Evolutionary conservation across 2,329 filamentous ascomycete genomes (phyloP).

Genomic region (Fusarium protoensiforme): DNA sequence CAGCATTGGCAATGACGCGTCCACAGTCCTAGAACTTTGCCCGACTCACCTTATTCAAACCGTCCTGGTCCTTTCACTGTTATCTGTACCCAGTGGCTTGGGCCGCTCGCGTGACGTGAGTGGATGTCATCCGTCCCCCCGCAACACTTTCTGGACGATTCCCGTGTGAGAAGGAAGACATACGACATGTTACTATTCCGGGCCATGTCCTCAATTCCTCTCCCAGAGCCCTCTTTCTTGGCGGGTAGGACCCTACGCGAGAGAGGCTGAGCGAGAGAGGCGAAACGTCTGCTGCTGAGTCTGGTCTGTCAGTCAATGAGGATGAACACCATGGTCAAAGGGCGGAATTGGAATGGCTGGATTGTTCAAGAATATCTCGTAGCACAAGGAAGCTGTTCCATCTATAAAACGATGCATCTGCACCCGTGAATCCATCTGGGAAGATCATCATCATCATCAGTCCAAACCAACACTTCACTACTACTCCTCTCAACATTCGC

Average conservation of each 20-base stretch:
- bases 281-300: background rate
- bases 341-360: background rate
- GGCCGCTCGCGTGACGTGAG: conserved; percentile 17
- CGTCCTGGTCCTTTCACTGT: background rate
- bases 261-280: conserved; percentile 26
- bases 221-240: background rate
- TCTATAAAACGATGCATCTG: conserved; percentile 20
- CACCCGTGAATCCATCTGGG: background rate
- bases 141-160: background rate
- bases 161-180: background rate
- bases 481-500: conserved; percentile 25
- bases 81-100: conserved; percentile 16
- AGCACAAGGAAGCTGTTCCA: background rate
- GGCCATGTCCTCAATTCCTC: background rate
- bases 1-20: conserved; percentile 20
- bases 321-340: background rate
- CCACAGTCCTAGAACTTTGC: background rate
- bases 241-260: background rate
- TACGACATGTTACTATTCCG: conserved; percentile 40
- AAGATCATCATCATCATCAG: background rate
- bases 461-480: background rate
- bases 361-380: background rate
- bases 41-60: background rate
- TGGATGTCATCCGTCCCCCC: background rate
- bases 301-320: background rate